These are phyloP conservation scores for Paratinospora sagittata DNA, from an alignment of 164 flowering plant genomes.

Conservation along the genomic window DNA sequence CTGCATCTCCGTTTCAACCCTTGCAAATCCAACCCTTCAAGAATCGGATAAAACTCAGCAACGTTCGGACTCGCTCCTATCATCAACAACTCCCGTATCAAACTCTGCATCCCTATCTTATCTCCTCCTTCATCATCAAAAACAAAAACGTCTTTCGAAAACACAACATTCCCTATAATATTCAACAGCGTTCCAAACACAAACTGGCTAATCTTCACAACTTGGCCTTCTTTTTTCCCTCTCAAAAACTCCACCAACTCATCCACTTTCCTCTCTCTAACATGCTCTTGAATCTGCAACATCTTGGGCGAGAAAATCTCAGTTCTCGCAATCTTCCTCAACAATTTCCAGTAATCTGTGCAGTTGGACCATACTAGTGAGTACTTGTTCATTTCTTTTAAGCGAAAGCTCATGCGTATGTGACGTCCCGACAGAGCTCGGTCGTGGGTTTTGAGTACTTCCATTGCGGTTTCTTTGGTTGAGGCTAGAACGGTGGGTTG, in stretches of 20 bases:
- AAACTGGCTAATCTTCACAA: not conserved
- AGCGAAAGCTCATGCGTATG: constrained; percentile 8
- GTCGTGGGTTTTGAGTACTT: constrained; percentile 18
- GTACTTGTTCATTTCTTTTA: constrained; percentile 1
- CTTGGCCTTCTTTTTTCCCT: constrained; percentile 10
- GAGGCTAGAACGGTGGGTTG: constrained; percentile 15
- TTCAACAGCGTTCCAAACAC: constrained; percentile 12
- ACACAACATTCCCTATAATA: not conserved
- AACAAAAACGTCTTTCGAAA: constrained; percentile 4
- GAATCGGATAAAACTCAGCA: constrained; percentile 12
- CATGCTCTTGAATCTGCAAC: not conserved
- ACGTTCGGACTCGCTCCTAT: constrained; percentile 7
- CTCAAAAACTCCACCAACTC: constrained; percentile 4
- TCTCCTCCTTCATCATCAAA: not conserved
- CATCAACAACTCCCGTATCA: constrained; percentile 2
- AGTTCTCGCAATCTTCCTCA: not conserved
- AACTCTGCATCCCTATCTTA: constrained; percentile 5
- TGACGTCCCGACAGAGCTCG: constrained; percentile 1
- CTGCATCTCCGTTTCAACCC: not conserved
- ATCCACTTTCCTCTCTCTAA: constrained; percentile 4
- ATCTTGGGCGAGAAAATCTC: constrained; percentile 4
- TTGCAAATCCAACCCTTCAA: constrained; percentile 9
- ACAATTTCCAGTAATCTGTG: not conserved
- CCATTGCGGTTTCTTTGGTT: constrained; percentile 12
- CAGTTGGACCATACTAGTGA: constrained; percentile 4